Base-by-base conservation (phyloP, 163 green algal genomes). In the Smithsoniella earleae region DNA sequence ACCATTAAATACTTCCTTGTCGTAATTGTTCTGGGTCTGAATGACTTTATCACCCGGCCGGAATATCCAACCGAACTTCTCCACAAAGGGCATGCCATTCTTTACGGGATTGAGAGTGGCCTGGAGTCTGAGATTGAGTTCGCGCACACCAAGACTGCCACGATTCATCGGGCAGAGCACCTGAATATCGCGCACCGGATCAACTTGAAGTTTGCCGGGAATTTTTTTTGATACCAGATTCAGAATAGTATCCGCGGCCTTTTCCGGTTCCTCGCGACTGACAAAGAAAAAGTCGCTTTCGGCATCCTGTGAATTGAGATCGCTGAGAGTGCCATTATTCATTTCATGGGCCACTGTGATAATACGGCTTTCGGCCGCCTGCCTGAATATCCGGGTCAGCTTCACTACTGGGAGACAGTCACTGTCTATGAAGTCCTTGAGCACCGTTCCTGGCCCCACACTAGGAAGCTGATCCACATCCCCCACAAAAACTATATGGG, bases 401-500 rank as follows among this genome's bases (percentile, higher is more conserved):
- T 90, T 79, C 16, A 91, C 76, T 22, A 81, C 80, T 6, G 88
- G 86, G 28, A 88, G 79, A 2, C 82, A 62, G n/a, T 80, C 63
- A 2, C 82, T 82, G 20, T 75, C 58, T 18, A 95, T 85, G 1
- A 86, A 43, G 44, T 82, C 82, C 2, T 80, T 34, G 40, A 96
- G 80, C 25, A 95, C 78, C 2, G 65, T 72, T 27, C 86, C 86
- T 0, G 86, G 75, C 18, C 87, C 87, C 20, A 96, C 84, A 3
- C 86, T 82, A 1, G 88, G 90, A 74, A 96, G 85, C 85, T 96
- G 90, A 76, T 96, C 86, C 8, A 82, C 81, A 73, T 96, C 90
- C 5, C 90, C 90, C 20, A 96, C 85, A 25, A 96, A 80, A 28
- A 95, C 74, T 18, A 96, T 76, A 75, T 86, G 82, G 65, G 63